These are phyloP conservation scores for Arthrobotrys conoides DNA, from an alignment of 2,329 filamentous ascomycete genomes.

Conservation along the genomic window DNA sequence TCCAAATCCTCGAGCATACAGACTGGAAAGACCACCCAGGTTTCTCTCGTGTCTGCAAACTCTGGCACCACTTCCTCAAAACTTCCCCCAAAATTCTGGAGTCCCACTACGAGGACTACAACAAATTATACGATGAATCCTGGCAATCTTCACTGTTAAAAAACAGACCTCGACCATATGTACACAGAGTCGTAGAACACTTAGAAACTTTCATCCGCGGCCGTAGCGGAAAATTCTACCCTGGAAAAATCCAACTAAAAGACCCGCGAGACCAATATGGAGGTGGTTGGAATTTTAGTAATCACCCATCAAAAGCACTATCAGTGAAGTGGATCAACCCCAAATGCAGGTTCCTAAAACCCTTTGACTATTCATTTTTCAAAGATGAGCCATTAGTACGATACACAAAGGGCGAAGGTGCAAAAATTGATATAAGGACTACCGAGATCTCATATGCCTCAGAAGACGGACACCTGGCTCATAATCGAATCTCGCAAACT, in stretches of 20 bases:
- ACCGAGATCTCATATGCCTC: neutral
- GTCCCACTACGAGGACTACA: conserved; percentile 47
- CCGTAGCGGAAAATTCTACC: conserved; percentile 18
- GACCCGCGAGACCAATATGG: conserved; percentile 26
- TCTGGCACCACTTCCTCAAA: conserved; percentile 43
- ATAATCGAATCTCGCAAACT: no score
- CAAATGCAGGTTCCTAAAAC: conserved; percentile 20
- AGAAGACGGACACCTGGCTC: neutral
- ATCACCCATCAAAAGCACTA: no score
- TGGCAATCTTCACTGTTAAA: neutral
- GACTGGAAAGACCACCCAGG: conserved; percentile 34
- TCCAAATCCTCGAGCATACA: conserved; percentile 40
- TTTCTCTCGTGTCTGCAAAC: conserved; percentile 31
- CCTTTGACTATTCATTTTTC: conserved; percentile 39
- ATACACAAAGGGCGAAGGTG: conserved; percentile 6
- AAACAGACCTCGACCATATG: conserved; percentile 15
- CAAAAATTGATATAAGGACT: neutral
- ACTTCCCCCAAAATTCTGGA: neutral
- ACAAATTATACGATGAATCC: conserved; percentile 23
- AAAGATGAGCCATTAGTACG: conserved; percentile 45
- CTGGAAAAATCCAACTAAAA: conserved; percentile 21
- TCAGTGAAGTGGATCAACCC: conserved; percentile 13
- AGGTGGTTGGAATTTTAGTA: conserved; percentile 8
- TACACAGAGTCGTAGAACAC: conserved; percentile 32
- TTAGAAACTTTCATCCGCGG: conserved; percentile 30